Percentiles rank a stretch among this genome's conserved stretches.
Conservation (phyloP, 148 eudicot genomes). For the Camellia granthamiana region DNA sequence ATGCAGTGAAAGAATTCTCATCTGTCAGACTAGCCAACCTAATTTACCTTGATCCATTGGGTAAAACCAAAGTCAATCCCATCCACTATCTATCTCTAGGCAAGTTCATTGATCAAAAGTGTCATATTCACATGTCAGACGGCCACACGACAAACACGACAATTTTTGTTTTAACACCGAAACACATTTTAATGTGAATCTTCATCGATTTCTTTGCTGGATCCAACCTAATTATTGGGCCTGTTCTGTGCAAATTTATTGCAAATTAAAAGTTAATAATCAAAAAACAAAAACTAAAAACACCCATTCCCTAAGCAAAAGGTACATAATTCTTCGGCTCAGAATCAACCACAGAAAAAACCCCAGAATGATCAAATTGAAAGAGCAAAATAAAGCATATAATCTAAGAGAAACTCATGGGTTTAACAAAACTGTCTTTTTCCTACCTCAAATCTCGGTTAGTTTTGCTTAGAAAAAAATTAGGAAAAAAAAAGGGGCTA, state of each 20-base stretch:
- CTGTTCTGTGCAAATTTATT: no score
- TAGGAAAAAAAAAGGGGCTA: not conserved
- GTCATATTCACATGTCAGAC: no score
- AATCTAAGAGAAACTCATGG: not conserved
- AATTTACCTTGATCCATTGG: no score
- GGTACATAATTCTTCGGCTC: not conserved
- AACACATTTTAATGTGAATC: not conserved
- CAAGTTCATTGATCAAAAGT: no score
- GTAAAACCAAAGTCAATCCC: no score
- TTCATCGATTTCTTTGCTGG: not conserved
- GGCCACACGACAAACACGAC: no score
- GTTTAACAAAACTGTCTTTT: conserved; percentile 24
- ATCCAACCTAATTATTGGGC: not conserved
- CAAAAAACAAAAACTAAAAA: not conserved
- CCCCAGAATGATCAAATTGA: not conserved
- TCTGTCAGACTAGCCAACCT: no score
- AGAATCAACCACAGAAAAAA: not conserved
- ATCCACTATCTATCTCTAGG: no score
- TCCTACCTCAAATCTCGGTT: conserved; percentile 9
- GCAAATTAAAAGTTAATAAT: no score
- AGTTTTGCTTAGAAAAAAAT: conserved; percentile 6
- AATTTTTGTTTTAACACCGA: no score
- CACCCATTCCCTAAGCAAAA: not conserved
- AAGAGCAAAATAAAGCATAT: conserved; percentile 5
- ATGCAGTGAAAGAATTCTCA: no score